Evolutionary conservation across 306 rosid species (phyloP), one percentile per base, ranked within the genome.

Genomic region (Potentilla sterilis): DNA sequence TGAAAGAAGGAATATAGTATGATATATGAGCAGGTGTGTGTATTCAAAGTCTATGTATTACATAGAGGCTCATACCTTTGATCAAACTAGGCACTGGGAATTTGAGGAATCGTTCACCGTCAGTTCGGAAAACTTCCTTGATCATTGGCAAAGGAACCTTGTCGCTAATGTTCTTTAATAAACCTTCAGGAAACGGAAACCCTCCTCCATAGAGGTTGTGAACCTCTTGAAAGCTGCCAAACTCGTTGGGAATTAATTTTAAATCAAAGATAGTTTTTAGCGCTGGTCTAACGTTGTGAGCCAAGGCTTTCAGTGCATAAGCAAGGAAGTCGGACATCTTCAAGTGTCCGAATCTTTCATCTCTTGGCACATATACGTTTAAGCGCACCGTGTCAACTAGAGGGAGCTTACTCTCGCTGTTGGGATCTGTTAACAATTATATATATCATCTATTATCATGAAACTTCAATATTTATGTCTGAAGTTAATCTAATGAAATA

Each of bases 261-360:
- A 28, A 28, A 75, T 83, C 87, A 19, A 94, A 83, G 12, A 87
- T 34, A 66, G 89, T 79, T 75, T 81, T 82, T 14, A 94, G 49
- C 86, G 84, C 92, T 2, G 97, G 97, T 57, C 77, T 82, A 18
- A 90, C 10, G 54, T 89, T 70, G 69, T 90, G 97, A 58, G 74
- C 84, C 28, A 90, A 15, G 22, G 97, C 78, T 79, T 94, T 90
- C 66, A 92, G 41, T 55, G 83, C 91, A 82, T 83, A 81, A 63
- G 82, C 96, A 44, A 94, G 93, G 73, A 92, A 90, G 44, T 94
- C 97, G 6, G 96, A 46, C 90, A 91, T 44, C 81, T 94, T 94
- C 87, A 92, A 69, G 81, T 92, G 97, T 6, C 94, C 93, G 55
- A 94, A 94, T 69, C 88, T 79, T 72, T 94, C 98, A 24, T 91